Base-by-base conservation (phyloP, 768 basidiomycete genomes). In the Mycena belliarum region DNA sequence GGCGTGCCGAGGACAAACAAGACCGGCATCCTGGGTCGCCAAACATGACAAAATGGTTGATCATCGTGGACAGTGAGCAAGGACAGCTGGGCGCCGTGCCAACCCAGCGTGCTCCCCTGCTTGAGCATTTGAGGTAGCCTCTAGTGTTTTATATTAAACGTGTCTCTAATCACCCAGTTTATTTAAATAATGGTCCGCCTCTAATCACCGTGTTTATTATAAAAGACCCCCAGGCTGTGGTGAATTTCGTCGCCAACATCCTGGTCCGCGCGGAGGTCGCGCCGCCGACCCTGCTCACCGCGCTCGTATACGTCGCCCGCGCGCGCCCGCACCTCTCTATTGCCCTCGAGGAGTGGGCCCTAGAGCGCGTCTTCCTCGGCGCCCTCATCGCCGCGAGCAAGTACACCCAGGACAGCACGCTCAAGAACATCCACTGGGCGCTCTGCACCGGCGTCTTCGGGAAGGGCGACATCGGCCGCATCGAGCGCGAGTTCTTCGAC, bases 341-440 rank as follows among this genome's bases (percentile, higher is more conserved):
- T 40, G 49, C 44, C 20, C 44, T 60, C 18, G 49, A 51, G 38
- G 29, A 60, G 20, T 60, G 48, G 49, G 59, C 59, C 25, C 49
- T 41, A 11, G 49, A 60, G 29, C 50, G 54, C 18, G 53, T 60
- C 28, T 55, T 55, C 49, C 59, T 60, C 44, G 59, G 59, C 38
- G 59, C 54, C 6, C 49, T 55, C 35, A 60, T 60, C 53, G 9
- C 2, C 44, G 59, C 59, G 6, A 24, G 37, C 6, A 60, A 60
- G 23, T 60, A 60, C 53, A 55, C 54, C 14, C 46, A 60, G 35
- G 53, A 60, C 49, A 38, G 37, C 14, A 60, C 59, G 1, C 38
- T 60, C 11, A 55, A 55, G 44, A 60, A 60, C 59, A 38, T 55
- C 14, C 54, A 60, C 49, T 60, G 59, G 59, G 49, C 53, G 11